A percentile compares a stretch with the other conserved stretches of the same genome.
Conservation (phyloP, 768 basidiomycete genomes). For the Boletus rufocinnamomeus region DNA sequence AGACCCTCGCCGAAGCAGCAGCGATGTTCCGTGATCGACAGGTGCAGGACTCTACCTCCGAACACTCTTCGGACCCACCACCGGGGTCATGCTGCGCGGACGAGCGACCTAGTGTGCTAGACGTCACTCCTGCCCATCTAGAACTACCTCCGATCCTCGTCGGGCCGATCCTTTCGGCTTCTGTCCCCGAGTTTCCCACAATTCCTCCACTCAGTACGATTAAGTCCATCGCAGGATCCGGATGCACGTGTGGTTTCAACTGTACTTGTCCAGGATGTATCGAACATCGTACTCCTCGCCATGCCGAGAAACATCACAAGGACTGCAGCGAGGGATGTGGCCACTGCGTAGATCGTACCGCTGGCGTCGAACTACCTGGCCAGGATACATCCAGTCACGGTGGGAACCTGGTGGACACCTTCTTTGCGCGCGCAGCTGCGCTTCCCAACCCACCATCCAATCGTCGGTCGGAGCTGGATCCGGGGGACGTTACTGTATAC, state of each 20-base stretch:
- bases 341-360: conserved; percentile 58
- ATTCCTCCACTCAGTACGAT: conserved; percentile 65
- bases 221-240: conserved; percentile 61
- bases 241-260: conserved; percentile 68
- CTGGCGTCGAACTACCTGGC: conserved; percentile 47
- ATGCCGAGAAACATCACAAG: conserved; percentile 40
- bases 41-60: conserved; percentile 2
- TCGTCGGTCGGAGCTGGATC: conserved; percentile 46
- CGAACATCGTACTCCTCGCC: conserved; percentile 60
- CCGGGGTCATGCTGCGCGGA: conserved; percentile 27
- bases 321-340: conserved; percentile 56
- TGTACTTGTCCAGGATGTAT: conserved; percentile 76
- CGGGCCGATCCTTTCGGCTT: conserved; percentile 23
- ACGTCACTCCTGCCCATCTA: conserved; percentile 26
- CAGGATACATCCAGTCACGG: conserved; percentile 9
- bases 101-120: not conserved
- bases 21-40: conserved; percentile 22
- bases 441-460: conserved; percentile 59
- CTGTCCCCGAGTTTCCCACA: conserved; percentile 47
- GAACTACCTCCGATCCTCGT: conserved; percentile 52
- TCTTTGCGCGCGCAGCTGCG: conserved; percentile 68
- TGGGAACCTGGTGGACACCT: conserved; percentile 53
- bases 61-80: conserved; percentile 10
- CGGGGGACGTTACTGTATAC: conserved; percentile 51
- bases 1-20: conserved; percentile 42